These are phyloP conservation scores for Iberis pinnata DNA, from an alignment of 345 rosid genomes.

Conservation along the genomic window DNA sequence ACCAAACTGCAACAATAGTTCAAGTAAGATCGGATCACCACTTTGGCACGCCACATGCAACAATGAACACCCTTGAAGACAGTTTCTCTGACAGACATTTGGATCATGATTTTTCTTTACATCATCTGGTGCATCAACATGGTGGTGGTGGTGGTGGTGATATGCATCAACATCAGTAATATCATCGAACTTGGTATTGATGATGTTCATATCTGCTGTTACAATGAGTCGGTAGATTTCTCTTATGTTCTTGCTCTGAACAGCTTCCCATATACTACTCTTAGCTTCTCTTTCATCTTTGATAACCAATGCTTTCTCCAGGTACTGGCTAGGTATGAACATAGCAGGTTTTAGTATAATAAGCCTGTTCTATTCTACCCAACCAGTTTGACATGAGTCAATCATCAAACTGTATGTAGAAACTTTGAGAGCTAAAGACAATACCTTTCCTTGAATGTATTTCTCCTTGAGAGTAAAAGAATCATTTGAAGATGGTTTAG, in stretches of 20 bases:
- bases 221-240: conserved; percentile 69
- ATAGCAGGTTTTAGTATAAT: conserved; percentile 16
- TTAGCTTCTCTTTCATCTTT: conserved; percentile 33
- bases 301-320: conserved; percentile 54
- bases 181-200: conserved; percentile 59
- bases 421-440: conserved; percentile 2
- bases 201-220: conserved; percentile 36
- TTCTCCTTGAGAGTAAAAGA: conserved; percentile 53
- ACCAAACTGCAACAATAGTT: conserved; percentile 81
- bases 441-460: conserved; percentile 68
- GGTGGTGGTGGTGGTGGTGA: too few species aligned
- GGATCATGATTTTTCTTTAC: conserved; percentile 44
- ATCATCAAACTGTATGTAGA: too few species aligned
- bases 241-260: conserved; percentile 50
- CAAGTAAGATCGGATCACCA: conserved; percentile 57
- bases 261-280: conserved; percentile 64
- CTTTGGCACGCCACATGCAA: conserved; percentile 73
- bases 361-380: too few species aligned
- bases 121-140: conserved; percentile 27
- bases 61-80: conserved; percentile 78
- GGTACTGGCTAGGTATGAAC: conserved; percentile 43
- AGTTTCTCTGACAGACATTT: conserved; percentile 46
- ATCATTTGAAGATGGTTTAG: conserved; percentile 64
- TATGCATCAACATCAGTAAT: conserved; percentile 29
- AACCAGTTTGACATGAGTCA: too few species aligned